phyloP scores from a whole-genome alignment of 73 alveolate species.

The Paramecium octaurelia region DNA sequence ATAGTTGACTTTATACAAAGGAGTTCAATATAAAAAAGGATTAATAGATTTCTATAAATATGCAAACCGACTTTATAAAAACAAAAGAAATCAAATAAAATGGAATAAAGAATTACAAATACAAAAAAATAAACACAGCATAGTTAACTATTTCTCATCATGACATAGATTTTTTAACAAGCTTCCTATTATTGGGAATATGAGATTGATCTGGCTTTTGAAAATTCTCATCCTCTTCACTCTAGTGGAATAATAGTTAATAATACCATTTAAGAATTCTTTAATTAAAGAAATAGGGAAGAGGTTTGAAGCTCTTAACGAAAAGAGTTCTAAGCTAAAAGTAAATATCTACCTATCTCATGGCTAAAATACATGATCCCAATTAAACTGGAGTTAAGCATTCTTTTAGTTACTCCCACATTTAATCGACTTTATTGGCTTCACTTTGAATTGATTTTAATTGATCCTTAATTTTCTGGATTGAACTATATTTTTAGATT shows the following conservation, averaged over 20 bases:
- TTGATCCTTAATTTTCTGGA: background rate
- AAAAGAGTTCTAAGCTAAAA: background rate
- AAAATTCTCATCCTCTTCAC: background rate
- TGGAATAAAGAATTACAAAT: background rate
- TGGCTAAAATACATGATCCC: background rate
- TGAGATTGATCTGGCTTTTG: background rate
- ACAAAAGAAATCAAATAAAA: background rate
- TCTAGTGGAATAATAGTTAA: background rate
- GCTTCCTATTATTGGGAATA: background rate
- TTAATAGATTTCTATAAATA: background rate
- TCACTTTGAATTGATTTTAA: background rate
- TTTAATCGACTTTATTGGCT: conserved; percentile 8
- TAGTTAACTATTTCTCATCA: background rate
- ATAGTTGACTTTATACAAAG: background rate
- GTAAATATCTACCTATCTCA: background rate
- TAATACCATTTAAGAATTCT: background rate
- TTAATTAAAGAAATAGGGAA: background rate
- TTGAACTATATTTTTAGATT: background rate
- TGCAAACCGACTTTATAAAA: background rate
- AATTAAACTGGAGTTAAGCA: background rate
- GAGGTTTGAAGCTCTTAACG: background rate
- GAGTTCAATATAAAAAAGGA: background rate
- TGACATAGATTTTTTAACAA: background rate
- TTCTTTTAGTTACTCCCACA: conserved; percentile 25
- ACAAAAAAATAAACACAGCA: background rate